Evolutionary conservation across 2,329 filamentous ascomycete genomes (phyloP), one percentile per base, ranked within the genome.

Genomic region (Ophiocordyceps camponoti-leonardi): DNA sequence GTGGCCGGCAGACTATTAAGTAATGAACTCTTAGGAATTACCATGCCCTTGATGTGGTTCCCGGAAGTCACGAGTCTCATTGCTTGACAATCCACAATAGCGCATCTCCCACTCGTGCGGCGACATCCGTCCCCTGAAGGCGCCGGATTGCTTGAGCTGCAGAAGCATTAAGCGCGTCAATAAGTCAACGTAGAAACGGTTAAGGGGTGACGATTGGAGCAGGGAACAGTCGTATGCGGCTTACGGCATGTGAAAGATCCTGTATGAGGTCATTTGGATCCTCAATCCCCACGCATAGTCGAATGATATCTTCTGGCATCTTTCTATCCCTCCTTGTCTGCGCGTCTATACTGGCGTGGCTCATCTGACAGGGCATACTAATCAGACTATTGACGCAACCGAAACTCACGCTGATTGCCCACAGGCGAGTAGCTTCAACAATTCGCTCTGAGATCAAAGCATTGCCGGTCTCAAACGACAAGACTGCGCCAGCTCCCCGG

Each of bases 311-410:
- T 65, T 98, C 92, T 12, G 92, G 92, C 79, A 98, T 83, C 52
- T 90, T 81, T 51, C 88, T 76, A 66, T 94, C 87, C 55, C 78
- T 72, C 53, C 92, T 73, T 45, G 88, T 96, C 69, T 94, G 94
- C 48, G 87, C 85, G 59, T 96, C 92, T 58, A 98, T 98, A 60
- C 86, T 94, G 37, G 92, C 92, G 65, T 98, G 92, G 65, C 90
- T 96, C 93, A 98, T 98, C 57, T 90, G 87, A 67, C 92, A 98
- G 10, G 92, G 90, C 90, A 98, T 95, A 67, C 88, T 95, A 64
- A 98, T 98, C 61, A 98, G 69, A 60, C 86, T 94, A 68, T 98
- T 98, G 52, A 98, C 92, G 61, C 92, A 96, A 43, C 92, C 92
- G 60, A 98, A 98, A 58, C 86, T 94, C 48, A 98, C 92, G 52